A percentile compares a stretch with the other conserved stretches of the same genome.
Conservation (phyloP, 805 yeast genomes). For the Debaryomyces hansenii region DNA sequence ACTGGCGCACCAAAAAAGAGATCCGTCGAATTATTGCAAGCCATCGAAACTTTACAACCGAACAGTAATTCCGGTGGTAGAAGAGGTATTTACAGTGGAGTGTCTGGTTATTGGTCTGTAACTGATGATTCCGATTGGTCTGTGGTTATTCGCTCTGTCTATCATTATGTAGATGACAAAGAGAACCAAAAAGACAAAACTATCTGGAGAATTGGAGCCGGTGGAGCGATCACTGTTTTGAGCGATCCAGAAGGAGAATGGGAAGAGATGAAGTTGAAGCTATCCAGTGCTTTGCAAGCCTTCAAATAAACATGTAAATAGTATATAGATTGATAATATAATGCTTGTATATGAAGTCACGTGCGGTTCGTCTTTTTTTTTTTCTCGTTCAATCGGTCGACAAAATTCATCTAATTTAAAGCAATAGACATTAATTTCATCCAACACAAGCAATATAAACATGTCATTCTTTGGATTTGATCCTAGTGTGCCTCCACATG, state of each 20-base stretch:
- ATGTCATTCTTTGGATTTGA: slow-evolving; percentile 75
- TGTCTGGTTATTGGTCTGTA: slow-evolving; percentile 91
- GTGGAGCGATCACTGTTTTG: slow-evolving; percentile 94
- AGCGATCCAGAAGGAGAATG: slow-evolving; percentile 84
- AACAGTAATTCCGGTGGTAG: slow-evolving; percentile 44
- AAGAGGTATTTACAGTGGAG: slow-evolving; percentile 89
- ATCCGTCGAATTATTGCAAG: slow-evolving; percentile 78
- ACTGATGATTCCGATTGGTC: slow-evolving; percentile 93
- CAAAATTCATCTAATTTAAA: not conserved
- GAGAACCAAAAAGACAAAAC: slow-evolving; percentile 20
- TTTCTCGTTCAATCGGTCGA: not conserved
- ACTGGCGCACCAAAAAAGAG: slow-evolving; percentile 98
- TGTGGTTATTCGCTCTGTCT: slow-evolving; percentile 85
- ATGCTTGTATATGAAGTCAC: not conserved
- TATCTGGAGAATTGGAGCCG: slow-evolving; percentile 91
- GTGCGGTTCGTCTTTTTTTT: not conserved
- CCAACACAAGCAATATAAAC: not conserved
- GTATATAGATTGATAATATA: not conserved
- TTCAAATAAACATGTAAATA: slow-evolving; percentile 34
- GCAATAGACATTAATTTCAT: not conserved
- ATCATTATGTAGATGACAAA: slow-evolving; percentile 56
- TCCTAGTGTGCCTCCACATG: slow-evolving; percentile 41
- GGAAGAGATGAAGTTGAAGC: slow-evolving; percentile 84
- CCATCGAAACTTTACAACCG: slow-evolving; percentile 47
- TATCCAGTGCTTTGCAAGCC: slow-evolving; percentile 77